Evolutionary conservation across 169 alveolate genomes (phyloP), one percentile per base, ranked within the genome.

Genomic region (Eimeria nieschulzi): DNA sequence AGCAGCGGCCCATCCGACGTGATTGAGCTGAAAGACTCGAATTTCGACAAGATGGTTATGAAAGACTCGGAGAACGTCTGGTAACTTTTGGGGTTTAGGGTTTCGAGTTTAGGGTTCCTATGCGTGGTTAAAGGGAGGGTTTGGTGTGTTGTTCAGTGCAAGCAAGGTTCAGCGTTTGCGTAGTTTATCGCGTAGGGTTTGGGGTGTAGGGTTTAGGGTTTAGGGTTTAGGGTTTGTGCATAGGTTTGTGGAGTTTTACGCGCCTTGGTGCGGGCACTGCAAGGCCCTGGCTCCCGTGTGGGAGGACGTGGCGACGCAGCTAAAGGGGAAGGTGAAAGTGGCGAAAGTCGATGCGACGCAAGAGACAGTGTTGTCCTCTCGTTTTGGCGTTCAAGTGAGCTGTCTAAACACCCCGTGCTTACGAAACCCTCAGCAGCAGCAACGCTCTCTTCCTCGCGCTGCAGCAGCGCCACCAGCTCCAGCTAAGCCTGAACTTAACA

Each of bases 201-300:
- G 3, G 46, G 46, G 46, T 33, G 46, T 59, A 59, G 6, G 66
- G 66, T 59, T 59, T 59, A 59, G 66, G 66, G 66, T 59, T 59
- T 59, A 59, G 66, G 66, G 66, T 59, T 59, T 59, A 59, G 66
- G 66, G 79, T 71, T 71, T 71, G 64, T 85, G 15, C 95, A 15
- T 73, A 82, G 94, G 94, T 91, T 91, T 51, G 83, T 91, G 7
- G 96, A 96, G 95, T 97, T 97, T 94, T 97, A 96, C 79, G 98
- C 99, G 53, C 98, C 98, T 68, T 91, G 94, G 99, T 98, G 99
- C 92, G 99, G 98, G 6, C 99, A 97, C 93, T 98, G 99, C 94
- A 97, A 97, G 93, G 95, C 96, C 21, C 95, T 98, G 46, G 98
- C 98, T 39, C 98, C 99, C 53, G 98, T 97, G 90, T 98, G 98